Base-by-base conservation (phyloP, 768 basidiomycete genomes). In the Sporobolomyces phaffii region DNA sequence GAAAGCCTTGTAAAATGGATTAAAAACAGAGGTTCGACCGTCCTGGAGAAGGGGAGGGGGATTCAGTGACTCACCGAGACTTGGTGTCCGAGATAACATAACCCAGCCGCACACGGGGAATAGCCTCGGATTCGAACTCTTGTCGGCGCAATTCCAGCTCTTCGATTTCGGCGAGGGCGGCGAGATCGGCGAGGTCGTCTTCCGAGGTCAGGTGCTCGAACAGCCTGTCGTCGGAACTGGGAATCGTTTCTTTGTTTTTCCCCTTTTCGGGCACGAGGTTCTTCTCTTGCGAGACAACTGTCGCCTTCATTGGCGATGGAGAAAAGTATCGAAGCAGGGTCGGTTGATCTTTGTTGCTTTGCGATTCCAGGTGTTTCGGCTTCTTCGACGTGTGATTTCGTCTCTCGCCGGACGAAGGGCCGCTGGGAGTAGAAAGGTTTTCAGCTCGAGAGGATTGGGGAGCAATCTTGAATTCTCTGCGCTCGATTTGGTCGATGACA, bases 41-140 rank as follows among this genome's bases (percentile, higher is more conserved):
- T 20, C n/a, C 9, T 0, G 6, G 1, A 24, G 26, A 22, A 29
- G 15, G 17, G 5, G 36, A 33, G 11, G 9, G n/a, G 13, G 31
- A 13, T 1, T 17, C 8, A 5, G 7, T 15, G 26, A 38, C 75
- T 17, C 76, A 78, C 49, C 89, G 82, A 22, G 88, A 89, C 76
- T 91, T 91, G 49, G 85, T 86, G 71, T 91, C 89, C 22, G 83
- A 47, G 10, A 75, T 26, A 14, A 69, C 52, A 5, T 73, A 61
- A 0, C 49, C 57, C 54, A 53, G 60, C 28, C 62, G 51, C 8
- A n/a, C 50, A 15, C 10, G 28, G 20, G 63, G 18, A 22, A 17
- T 2, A 3, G 26, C 17, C 18, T 58, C 43, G 18, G n/a, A 2
- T 33, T 44, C 41, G 7, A 8, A 4, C 11, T 44, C 15, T 5